Conservation (phyloP, 805 yeast species). For the Ogataea paradorogensis region DNA sequence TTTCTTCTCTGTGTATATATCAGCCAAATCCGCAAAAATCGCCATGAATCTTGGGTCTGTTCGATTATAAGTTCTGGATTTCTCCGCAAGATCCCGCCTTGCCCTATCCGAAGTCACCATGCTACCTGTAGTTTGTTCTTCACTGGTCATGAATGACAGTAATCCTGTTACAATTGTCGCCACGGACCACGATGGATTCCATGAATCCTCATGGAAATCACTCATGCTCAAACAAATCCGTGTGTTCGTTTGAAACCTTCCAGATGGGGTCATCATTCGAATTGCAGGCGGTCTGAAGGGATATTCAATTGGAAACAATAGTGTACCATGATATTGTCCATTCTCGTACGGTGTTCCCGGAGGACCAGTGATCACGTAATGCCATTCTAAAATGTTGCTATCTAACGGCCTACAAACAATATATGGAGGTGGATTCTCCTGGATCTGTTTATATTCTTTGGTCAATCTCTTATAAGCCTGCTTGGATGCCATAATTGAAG, state of each 20-base stretch:
- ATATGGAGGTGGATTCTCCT: constrained; percentile 80
- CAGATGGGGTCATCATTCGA: constrained; percentile 85
- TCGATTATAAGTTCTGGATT: constrained; percentile 59
- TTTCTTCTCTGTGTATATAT: not conserved
- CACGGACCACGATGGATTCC: constrained; percentile 98
- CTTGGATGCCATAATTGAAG: constrained; percentile 27
- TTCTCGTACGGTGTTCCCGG: constrained; percentile 81
- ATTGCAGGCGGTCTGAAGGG: constrained; percentile 93
- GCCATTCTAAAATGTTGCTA: constrained; percentile 88
- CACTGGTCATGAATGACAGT: constrained; percentile 87
- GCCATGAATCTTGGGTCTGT: constrained; percentile 51
- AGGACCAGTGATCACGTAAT: constrained; percentile 88
- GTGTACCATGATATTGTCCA: constrained; percentile 90
- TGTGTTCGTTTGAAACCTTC: constrained; percentile 77
- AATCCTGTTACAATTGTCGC: constrained; percentile 84
- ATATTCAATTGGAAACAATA: constrained; percentile 77
- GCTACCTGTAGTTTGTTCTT: constrained; percentile 82
- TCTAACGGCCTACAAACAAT: constrained; percentile 86
- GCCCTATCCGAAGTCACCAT: constrained; percentile 59
- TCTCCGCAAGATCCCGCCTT: constrained; percentile 54
- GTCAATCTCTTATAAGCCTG: constrained; percentile 48
- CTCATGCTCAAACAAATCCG: constrained; percentile 88
- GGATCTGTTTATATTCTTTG: constrained; percentile 76
- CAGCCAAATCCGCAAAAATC: constrained; percentile 61
- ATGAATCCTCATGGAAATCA: constrained; percentile 89